Percentiles rank a stretch among this genome's conserved stretches.
phyloP scores from a whole-genome alignment of 768 basidiomycete species.

The Suillus spraguei region DNA sequence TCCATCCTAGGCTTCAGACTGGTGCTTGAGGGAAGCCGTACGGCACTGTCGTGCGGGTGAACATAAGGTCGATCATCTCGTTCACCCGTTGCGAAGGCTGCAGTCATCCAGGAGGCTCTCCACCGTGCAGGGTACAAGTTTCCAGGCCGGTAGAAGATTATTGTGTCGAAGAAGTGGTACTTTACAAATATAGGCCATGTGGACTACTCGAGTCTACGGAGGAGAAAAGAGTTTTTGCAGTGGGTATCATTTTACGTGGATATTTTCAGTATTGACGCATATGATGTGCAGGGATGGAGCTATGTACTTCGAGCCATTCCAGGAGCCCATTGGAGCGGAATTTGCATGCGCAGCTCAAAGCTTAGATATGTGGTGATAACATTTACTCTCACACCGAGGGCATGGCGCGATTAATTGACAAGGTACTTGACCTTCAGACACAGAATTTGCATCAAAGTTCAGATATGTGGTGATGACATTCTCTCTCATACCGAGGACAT shows the following conservation, averaged over 20 bases:
- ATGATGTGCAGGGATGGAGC: constrained; percentile 77
- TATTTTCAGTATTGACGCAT: constrained; percentile 13
- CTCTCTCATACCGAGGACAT: constrained; percentile 9
- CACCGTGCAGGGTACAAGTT: constrained; percentile 99
- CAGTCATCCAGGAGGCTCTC: constrained; percentile 94
- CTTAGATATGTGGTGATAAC: constrained; percentile 38
- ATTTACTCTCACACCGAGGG: constrained; percentile 11
- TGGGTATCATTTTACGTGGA: constrained; percentile 42
- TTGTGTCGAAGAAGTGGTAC: constrained; percentile 97
- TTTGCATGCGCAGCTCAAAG: constrained; percentile 80
- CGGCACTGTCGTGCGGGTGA: constrained; percentile 92
- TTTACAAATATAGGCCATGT: constrained; percentile 94
- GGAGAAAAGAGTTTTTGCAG: constrained; percentile 86
- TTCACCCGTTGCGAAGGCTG: constrained; percentile 85
- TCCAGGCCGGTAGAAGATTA: constrained; percentile 98
- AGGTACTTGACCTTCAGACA: constrained; percentile 22
- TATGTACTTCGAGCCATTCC: constrained; percentile 77
- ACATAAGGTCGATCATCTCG: constrained; percentile 95
- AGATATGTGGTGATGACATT: background rate
- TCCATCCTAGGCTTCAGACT: constrained; percentile 71
- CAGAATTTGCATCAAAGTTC: no score
- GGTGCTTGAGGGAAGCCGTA: constrained; percentile 99
- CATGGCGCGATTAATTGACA: constrained; percentile 4
- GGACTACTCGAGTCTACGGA: constrained; percentile 88
- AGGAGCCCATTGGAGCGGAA: constrained; percentile 80